Percentiles rank a stretch among this genome's conserved stretches.
Conservation (phyloP, 805 yeast genomes). For the Saturnispora bothae region DNA sequence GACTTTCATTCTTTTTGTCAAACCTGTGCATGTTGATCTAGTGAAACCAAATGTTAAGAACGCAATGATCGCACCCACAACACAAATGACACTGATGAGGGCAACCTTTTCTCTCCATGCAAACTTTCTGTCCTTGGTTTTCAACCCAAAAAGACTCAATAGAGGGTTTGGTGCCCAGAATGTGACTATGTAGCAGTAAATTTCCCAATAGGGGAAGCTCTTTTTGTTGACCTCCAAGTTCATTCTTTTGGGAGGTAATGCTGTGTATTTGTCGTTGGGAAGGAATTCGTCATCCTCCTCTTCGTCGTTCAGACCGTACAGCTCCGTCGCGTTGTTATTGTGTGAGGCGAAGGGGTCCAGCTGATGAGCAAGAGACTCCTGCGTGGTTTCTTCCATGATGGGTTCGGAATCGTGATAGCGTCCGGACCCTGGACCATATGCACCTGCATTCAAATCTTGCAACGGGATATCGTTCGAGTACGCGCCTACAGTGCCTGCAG, state of each 20-base stretch:
- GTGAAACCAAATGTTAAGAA: constrained; percentile 88
- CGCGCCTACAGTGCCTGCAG: constrained; percentile 1
- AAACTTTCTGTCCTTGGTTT: constrained; percentile 69
- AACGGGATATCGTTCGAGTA: constrained; percentile 7
- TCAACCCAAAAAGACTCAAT: constrained; percentile 63
- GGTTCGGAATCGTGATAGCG: background rate
- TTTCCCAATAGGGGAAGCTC: constrained; percentile 50
- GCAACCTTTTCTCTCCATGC: constrained; percentile 98
- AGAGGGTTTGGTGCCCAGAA: constrained; percentile 87
- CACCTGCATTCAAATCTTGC: background rate
- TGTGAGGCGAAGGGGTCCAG: constrained; percentile 6
- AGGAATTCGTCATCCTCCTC: constrained; percentile 16
- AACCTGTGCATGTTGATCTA: constrained; percentile 57
- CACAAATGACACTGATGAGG: constrained; percentile 60
- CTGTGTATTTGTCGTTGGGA: constrained; percentile 12
- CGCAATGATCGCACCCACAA: constrained; percentile 70
- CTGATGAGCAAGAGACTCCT: background rate
- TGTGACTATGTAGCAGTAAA: constrained; percentile 71
- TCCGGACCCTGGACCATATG: background rate
- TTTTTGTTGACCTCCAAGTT: constrained; percentile 17
- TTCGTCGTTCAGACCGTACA: constrained; percentile 52
- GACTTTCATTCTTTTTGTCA: constrained; percentile 40
- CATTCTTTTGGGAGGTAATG: constrained; percentile 17
- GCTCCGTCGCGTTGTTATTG: constrained; percentile 6
- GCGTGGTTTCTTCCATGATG: background rate